Evolutionary conservation across 768 basidiomycete species (phyloP).

Genomic region (Hortiboletus flavorubellus): DNA sequence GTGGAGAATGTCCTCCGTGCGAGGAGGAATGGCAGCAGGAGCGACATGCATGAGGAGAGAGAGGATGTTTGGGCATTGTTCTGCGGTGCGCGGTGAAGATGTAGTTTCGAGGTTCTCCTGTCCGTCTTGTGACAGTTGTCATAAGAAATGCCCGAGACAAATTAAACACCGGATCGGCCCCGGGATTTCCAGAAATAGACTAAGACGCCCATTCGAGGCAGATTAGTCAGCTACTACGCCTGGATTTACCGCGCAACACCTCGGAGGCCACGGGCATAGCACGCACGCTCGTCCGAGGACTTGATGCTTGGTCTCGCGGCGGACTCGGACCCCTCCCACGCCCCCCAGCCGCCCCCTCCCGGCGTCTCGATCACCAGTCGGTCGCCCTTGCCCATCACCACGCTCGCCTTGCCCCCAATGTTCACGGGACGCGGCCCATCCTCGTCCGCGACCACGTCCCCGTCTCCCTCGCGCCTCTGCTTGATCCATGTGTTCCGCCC

Average conservation of each 20-base stretch:
- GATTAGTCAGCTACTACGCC: background rate
- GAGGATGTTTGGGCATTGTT: too few relatives aligned
- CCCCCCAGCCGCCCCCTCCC: conserved; percentile 88
- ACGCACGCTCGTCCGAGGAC: too few relatives aligned
- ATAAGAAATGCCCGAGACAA: background rate
- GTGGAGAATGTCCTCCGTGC: conserved; percentile 15
- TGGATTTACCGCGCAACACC: background rate
- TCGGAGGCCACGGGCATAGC: too few relatives aligned
- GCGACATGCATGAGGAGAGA: conserved; percentile 7
- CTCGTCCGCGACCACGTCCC: conserved; percentile 50
- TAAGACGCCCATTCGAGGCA: too few relatives aligned
- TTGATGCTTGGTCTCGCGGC: too few relatives aligned
- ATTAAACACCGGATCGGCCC: too few relatives aligned
- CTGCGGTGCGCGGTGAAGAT: too few relatives aligned
- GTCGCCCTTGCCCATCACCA: conserved; percentile 89
- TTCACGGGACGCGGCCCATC: conserved; percentile 61
- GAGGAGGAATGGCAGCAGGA: background rate
- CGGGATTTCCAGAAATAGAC: too few relatives aligned
- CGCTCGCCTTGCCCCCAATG: conserved; percentile 84
- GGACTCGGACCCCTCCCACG: background rate
- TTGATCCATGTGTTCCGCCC: conserved; percentile 92
- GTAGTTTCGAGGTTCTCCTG: background rate
- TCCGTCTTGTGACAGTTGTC: background rate
- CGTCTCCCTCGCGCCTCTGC: conserved; percentile 58
- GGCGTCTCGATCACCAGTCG: conserved; percentile 80